phyloP scores from a whole-genome alignment of 208 protist genomes.

The Kentomonas sorsogonicus region DNA sequence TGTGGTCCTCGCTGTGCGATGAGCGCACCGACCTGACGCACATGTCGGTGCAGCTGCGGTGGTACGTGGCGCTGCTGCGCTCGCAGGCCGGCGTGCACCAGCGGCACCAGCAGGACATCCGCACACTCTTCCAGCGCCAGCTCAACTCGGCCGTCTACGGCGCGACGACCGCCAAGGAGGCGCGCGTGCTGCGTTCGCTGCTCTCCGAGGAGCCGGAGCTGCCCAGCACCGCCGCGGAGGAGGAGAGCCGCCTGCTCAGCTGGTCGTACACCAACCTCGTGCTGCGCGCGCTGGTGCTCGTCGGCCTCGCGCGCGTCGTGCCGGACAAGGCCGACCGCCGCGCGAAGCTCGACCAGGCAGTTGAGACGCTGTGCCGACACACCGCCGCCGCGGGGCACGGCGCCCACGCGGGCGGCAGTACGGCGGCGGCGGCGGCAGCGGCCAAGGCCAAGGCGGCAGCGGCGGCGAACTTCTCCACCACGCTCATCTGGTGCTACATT shows the following conservation, averaged over 20 bases:
- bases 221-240: slow-evolving; percentile 37
- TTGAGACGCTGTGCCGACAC: slow-evolving; percentile 40
- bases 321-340: slow-evolving; percentile 20
- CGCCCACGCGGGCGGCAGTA: not conserved
- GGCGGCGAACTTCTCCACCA: slow-evolving; percentile 13
- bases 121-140: slow-evolving; percentile 52
- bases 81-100: slow-evolving; percentile 33
- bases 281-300: slow-evolving; percentile 42
- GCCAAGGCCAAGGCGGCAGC: not conserved
- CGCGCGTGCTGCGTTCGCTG: slow-evolving; percentile 48
- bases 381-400: slow-evolving; percentile 8
- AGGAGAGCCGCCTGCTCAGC: slow-evolving; percentile 43
- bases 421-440: not conserved
- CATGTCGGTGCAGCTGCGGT: slow-evolving; percentile 46
- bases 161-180: slow-evolving; percentile 58
- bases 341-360: slow-evolving; percentile 31
- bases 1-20: slow-evolving; percentile 36
- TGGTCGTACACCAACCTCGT: slow-evolving; percentile 35
- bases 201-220: slow-evolving; percentile 46
- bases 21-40: slow-evolving; percentile 60
- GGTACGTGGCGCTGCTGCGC: slow-evolving; percentile 42
- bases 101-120: slow-evolving; percentile 51
- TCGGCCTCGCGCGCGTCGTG: slow-evolving; percentile 46
- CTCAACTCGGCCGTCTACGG: slow-evolving; percentile 62
- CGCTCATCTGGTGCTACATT: slow-evolving; percentile 64